These are phyloP conservation scores for Adansonia madagascariensis DNA, from an alignment of 441 rosid genomes.

Conservation along the genomic window DNA sequence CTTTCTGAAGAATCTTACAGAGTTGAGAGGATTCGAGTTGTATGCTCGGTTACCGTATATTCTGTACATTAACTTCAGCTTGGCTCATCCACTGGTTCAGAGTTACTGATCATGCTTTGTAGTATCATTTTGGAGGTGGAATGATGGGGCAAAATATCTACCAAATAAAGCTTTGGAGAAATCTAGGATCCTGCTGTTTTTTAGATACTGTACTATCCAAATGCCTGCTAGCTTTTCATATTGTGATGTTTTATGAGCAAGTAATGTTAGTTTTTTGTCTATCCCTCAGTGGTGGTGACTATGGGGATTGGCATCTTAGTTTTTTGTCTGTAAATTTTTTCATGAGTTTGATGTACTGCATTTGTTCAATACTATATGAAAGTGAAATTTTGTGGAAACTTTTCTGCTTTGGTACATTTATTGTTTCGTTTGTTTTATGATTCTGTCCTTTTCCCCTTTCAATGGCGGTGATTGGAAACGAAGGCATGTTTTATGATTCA, in stretches of 20 bases:
- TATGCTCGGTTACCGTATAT: neutral
- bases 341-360: neutral
- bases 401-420: neutral
- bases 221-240: neutral
- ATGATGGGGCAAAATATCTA: neutral
- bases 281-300: neutral
- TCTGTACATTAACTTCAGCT: neutral
- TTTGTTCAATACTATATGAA: constrained; percentile 1
- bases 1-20: constrained; percentile 15
- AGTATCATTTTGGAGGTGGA: neutral
- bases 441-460: neutral
- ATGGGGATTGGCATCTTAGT: neutral
- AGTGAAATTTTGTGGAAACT: neutral
- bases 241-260: neutral
- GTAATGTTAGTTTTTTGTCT: neutral
- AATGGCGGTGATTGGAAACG: neutral
- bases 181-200: neutral
- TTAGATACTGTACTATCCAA: neutral
- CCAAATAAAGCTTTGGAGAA: constrained; percentile 11
- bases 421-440: too few relatives aligned
- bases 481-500: too few relatives aligned
- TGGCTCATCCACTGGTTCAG: neutral
- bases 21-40: neutral
- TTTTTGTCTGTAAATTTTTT: neutral
- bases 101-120: neutral